Percentiles rank a stretch among this genome's conserved stretches.
Conservation (phyloP, 768 basidiomycete genomes). For the Pisolithus sp. region DNA sequence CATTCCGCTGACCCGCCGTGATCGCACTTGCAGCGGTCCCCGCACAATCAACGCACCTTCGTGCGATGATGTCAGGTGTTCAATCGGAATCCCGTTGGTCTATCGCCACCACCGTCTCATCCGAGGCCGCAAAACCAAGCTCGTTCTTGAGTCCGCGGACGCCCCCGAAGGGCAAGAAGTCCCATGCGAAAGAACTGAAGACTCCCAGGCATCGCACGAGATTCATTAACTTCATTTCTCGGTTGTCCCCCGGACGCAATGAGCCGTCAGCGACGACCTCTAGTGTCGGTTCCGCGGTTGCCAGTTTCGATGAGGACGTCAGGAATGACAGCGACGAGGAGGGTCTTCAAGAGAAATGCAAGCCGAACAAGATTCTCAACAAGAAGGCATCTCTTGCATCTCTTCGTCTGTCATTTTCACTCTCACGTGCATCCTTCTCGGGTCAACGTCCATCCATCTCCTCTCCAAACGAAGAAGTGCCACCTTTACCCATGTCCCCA, state of each 20-base stretch:
- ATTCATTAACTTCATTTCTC: conserved; percentile 28
- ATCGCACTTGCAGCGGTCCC: neutral
- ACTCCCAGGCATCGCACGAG: conserved; percentile 26
- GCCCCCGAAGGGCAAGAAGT: conserved; percentile 14
- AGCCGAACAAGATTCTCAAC: conserved; percentile 14
- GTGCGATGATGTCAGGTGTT: neutral
- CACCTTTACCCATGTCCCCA: conserved; percentile 24
- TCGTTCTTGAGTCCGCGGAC: conserved; percentile 7
- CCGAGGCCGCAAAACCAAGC: conserved; percentile 6
- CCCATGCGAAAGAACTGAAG: conserved; percentile 14
- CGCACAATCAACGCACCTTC: conserved; percentile 3
- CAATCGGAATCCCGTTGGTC: conserved; percentile 20
- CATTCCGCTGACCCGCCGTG: neutral
- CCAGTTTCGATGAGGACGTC: conserved; percentile 17
- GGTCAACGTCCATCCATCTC: conserved; percentile 20
- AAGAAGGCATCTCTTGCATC: conserved; percentile 28
- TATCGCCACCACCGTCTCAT: conserved; percentile 26
- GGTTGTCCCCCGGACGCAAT: conserved; percentile 23
- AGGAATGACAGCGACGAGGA: conserved; percentile 18
- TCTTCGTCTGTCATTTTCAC: conserved; percentile 23
- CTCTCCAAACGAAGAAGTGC: conserved; percentile 17
- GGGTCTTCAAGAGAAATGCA: conserved; percentile 8
- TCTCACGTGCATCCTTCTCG: conserved; percentile 23
- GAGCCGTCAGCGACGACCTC: conserved; percentile 10
- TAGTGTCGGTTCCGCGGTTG: neutral